phyloP scores from a whole-genome alignment of 495 filamentous ascomycete species.

The Letharia columbiana region DNA sequence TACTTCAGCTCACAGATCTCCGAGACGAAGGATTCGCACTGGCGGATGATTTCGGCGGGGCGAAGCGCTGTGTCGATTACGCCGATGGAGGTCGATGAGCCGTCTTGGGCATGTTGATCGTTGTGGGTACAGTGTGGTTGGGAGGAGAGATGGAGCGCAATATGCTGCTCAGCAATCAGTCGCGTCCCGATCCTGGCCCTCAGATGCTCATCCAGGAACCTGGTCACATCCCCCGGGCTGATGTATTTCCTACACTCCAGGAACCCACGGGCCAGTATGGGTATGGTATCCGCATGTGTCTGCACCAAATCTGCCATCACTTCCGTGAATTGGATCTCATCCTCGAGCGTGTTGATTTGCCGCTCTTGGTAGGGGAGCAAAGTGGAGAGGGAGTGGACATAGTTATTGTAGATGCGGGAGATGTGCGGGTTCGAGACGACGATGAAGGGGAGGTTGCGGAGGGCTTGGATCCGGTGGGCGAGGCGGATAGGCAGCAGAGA shows the following conservation, averaged over 20 bases:
- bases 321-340: slow-evolving; percentile 82
- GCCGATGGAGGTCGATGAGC: slow-evolving; percentile 72
- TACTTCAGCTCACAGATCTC: slow-evolving; percentile 97
- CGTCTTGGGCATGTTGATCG: slow-evolving; percentile 35
- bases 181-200: slow-evolving; percentile 89
- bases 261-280: slow-evolving; percentile 83
- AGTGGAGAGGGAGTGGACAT: slow-evolving; percentile 82
- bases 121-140: slow-evolving; percentile 53
- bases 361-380: slow-evolving; percentile 73
- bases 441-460: slow-evolving; percentile 92
- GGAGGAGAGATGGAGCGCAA: slow-evolving; percentile 80
- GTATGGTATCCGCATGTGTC: slow-evolving; percentile 89
- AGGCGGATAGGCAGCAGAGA: slow-evolving; percentile 88
- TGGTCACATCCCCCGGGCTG: slow-evolving; percentile 65
- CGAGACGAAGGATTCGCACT: slow-evolving; percentile 79
- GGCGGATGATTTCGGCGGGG: slow-evolving; percentile 68
- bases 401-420: slow-evolving; percentile 86
- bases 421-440: slow-evolving; percentile 94
- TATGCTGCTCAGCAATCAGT: slow-evolving; percentile 91
- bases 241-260: slow-evolving; percentile 88
- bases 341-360: slow-evolving; percentile 71
- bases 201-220: slow-evolving; percentile 88
- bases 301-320: slow-evolving; percentile 89
- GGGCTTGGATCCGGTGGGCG: slow-evolving; percentile 82
- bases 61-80: slow-evolving; percentile 90